Evolutionary conservation across 2,329 filamentous ascomycete species (phyloP).

Genomic region (Whalleya microplaca): DNA sequence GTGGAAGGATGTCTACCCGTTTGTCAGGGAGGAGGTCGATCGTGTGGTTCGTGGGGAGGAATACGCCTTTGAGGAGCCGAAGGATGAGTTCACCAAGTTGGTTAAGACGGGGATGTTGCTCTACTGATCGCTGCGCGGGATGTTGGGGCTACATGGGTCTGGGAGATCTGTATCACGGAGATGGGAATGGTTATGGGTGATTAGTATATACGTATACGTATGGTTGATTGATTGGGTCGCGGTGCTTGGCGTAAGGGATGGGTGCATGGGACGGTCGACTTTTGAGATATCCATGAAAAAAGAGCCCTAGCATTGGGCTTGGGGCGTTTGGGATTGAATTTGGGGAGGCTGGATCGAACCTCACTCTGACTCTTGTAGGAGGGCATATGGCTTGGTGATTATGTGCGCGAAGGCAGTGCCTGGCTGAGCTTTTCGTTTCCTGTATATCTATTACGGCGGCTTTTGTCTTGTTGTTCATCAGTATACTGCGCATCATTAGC

Average conservation of each 20-base stretch:
- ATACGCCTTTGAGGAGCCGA: slow-evolving; percentile 49
- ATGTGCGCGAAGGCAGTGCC: background rate
- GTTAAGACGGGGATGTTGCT: slow-evolving; percentile 45
- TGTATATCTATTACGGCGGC: background rate
- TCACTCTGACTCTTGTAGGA: background rate
- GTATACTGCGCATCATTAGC: background rate
- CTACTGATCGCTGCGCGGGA: slow-evolving; percentile 28
- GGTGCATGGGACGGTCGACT: background rate
- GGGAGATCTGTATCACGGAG: background rate
- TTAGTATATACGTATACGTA: background rate
- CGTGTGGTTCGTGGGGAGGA: slow-evolving; percentile 49
- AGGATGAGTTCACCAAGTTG: slow-evolving; percentile 48
- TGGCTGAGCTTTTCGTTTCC: background rate
- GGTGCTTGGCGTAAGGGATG: background rate
- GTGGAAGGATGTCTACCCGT: slow-evolving; percentile 62
- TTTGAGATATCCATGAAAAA: background rate
- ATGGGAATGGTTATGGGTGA: background rate
- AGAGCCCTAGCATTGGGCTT: background rate
- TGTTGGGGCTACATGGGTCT: background rate
- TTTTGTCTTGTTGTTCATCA: background rate
- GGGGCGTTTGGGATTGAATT: background rate
- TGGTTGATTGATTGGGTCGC: background rate
- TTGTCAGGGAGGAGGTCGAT: slow-evolving; percentile 58
- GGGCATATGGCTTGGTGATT: background rate
- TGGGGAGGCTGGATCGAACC: background rate